Evolutionary conservation across 1,284 basidiomycete species (phyloP).

Genomic region (Cryptococcus sp.): DNA sequence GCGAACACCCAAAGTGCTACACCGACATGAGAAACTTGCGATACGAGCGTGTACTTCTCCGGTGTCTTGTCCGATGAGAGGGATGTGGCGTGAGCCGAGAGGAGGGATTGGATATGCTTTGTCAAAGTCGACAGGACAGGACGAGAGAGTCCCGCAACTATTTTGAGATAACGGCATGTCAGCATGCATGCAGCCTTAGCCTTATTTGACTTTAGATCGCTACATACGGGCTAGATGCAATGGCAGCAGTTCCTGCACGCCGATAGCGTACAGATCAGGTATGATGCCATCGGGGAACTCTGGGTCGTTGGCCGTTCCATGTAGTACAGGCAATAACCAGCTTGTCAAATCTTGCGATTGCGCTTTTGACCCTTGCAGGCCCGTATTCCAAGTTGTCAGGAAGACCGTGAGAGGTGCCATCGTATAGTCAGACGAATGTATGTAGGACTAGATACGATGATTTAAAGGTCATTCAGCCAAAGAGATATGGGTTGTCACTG

Average conservation of each 20-base stretch:
- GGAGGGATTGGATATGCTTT: constrained; percentile 43
- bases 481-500: too few species aligned
- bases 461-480: too few species aligned
- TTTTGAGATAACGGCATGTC: background rate
- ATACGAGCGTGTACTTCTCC: constrained; percentile 44
- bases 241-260: constrained; percentile 89
- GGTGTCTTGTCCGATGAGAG: constrained; percentile 24
- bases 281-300: constrained; percentile 23
- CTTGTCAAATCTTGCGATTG: constrained; percentile 48
- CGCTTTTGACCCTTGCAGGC: constrained; percentile 49
- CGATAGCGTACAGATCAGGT: constrained; percentile 84
- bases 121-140: constrained; percentile 43
- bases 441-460: background rate
- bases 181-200: background rate
- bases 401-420: constrained; percentile 50
- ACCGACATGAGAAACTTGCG: constrained; percentile 44
- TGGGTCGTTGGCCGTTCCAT: constrained; percentile 31
- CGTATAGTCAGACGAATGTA: background rate
- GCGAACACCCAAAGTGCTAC: constrained; percentile 52
- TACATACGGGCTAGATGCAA: constrained; percentile 47
- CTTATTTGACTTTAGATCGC: background rate
- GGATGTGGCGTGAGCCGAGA: constrained; percentile 47
- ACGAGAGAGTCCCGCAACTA: constrained; percentile 42
- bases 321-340: constrained; percentile 52
- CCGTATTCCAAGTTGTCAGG: constrained; percentile 53